Conservation (phyloP, 371 early-diverging fungal species). For the Circinella minor region DNA sequence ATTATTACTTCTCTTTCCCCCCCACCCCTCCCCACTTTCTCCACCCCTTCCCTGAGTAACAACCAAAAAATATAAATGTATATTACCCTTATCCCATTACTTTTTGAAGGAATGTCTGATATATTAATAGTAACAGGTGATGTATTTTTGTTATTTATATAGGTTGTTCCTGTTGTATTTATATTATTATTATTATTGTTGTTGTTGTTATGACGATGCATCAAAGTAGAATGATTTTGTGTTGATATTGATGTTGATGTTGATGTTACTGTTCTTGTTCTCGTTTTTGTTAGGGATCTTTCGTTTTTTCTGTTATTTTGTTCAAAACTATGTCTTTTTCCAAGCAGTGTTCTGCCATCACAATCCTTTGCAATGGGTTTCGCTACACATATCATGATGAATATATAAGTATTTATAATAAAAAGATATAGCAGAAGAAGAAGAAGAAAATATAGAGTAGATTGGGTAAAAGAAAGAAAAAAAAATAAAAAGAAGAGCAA, state of each 20-base stretch:
- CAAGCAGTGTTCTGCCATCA: constrained; percentile 7
- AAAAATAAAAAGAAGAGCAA: not conserved
- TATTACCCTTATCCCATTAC: constrained; percentile 4
- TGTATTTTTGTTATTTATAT: not conserved
- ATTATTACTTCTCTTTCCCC: not conserved
- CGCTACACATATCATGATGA: not conserved
- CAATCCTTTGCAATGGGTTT: constrained; percentile 7
- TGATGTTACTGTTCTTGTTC: not conserved
- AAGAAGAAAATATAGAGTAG: not conserved
- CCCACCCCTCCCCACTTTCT: no score
- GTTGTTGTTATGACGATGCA: not conserved
- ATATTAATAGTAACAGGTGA: not conserved
- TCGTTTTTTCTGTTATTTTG: constrained; percentile 1
- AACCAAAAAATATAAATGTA: not conserved
- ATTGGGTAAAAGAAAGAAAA: not conserved
- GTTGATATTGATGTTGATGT: no score
- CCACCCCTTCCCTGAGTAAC: not conserved
- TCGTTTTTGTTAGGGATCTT: not conserved
- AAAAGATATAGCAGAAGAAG: not conserved
- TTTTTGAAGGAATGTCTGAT: not conserved
- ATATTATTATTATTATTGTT: not conserved
- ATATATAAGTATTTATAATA: not conserved
- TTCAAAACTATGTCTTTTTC: constrained; percentile 6
- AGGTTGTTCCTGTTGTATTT: not conserved
- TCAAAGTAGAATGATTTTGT: not conserved